These are phyloP conservation scores for Alternaria sp. DNA, from an alignment of 2,329 filamentous ascomycete genomes.

Conservation along the genomic window DNA sequence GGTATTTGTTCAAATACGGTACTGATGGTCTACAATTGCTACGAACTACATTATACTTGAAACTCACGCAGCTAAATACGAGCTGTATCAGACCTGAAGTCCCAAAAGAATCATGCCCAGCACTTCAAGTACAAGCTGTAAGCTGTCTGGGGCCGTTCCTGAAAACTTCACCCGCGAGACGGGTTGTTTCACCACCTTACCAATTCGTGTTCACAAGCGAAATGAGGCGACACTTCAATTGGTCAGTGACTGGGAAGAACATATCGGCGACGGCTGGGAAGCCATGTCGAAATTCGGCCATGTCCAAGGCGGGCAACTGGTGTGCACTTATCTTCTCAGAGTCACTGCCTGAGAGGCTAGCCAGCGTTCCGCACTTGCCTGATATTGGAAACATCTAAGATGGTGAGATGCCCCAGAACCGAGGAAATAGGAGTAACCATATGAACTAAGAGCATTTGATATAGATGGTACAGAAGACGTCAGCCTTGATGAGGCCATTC, in stretches of 20 bases:
- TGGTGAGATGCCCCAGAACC: neutral
- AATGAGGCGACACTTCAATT: neutral
- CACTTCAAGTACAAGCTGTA: too few relatives aligned
- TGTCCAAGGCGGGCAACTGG: neutral
- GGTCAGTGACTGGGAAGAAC: neutral
- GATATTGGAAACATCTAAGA: slow-evolving; percentile 5
- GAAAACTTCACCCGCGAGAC: neutral
- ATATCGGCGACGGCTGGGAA: slow-evolving; percentile 2
- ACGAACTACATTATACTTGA: too few relatives aligned
- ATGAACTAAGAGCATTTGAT: neutral
- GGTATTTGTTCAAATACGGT: too few relatives aligned
- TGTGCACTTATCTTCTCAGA: slow-evolving; percentile 2
- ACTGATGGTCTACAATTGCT: too few relatives aligned
- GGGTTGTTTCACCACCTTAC: neutral
- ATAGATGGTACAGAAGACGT: slow-evolving; percentile 1
- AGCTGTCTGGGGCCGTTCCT: neutral
- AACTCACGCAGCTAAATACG: too few relatives aligned
- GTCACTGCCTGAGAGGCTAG: slow-evolving; percentile 4
- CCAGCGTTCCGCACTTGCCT: neutral
- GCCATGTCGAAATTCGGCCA: neutral
- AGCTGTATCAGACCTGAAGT: too few relatives aligned
- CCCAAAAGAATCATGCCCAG: too few relatives aligned
- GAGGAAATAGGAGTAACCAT: too few relatives aligned
- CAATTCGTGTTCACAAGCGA: slow-evolving; percentile 4
- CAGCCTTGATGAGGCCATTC: neutral